A percentile compares a stretch with the other conserved stretches of the same genome.
Conservation (phyloP, 179 eudicot genomes). For the Camellia oleifera region DNA sequence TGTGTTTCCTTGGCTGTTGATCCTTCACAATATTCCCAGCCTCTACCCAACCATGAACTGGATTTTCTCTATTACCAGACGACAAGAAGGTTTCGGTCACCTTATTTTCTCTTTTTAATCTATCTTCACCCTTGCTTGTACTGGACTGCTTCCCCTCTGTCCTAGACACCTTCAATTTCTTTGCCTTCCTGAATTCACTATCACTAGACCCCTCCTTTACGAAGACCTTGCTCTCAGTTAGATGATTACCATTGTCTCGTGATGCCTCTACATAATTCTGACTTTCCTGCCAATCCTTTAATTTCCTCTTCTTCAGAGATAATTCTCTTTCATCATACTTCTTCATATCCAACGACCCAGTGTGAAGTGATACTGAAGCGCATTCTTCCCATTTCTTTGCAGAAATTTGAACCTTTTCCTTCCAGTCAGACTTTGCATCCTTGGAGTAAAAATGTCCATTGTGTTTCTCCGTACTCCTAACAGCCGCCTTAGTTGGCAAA, state of each 20-base stretch:
- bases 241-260: slow-evolving; percentile 19
- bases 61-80: slow-evolving; percentile 24
- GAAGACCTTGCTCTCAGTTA: slow-evolving; percentile 16
- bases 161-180: slow-evolving; percentile 32
- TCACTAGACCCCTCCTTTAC: slow-evolving; percentile 29
- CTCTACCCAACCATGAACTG: slow-evolving; percentile 13
- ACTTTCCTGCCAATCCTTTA: slow-evolving; percentile 39
- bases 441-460: slow-evolving; percentile 11
- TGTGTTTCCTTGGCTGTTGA: slow-evolving; percentile 27
- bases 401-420: slow-evolving; percentile 18
- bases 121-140: slow-evolving; percentile 16
- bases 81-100: slow-evolving; percentile 21
- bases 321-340: slow-evolving; percentile 16
- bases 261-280: slow-evolving; percentile 21
- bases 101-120: slow-evolving; percentile 21
- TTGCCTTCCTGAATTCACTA: slow-evolving; percentile 28
- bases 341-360: slow-evolving; percentile 25
- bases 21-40: slow-evolving; percentile 22
- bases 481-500: slow-evolving; percentile 22
- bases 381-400: slow-evolving; percentile 17
- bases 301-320: slow-evolving; percentile 40
- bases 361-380: slow-evolving; percentile 12
- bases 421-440: slow-evolving; percentile 19
- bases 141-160: slow-evolving; percentile 27
- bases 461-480: slow-evolving; percentile 19